A percentile compares a stretch with the other conserved stretches of the same genome.
phyloP scores from a whole-genome alignment of 2,329 filamentous ascomycete species.

The Aspergillus sclerotialis region DNA sequence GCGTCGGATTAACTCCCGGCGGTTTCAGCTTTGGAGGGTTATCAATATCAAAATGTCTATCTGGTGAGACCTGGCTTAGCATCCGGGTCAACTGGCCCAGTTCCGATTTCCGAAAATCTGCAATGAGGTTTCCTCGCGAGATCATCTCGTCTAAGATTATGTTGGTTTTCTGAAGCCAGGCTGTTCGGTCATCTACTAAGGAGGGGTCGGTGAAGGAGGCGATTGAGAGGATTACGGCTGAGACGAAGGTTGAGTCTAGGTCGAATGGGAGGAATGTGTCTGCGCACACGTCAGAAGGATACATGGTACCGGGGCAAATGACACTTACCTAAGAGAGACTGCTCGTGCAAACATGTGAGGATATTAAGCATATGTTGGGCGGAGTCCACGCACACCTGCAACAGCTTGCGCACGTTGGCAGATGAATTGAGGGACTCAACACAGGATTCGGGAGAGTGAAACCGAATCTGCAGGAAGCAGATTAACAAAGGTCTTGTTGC shows the following conservation, averaged over 20 bases:
- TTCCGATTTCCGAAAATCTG: slow-evolving; percentile 39
- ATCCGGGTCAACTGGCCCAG: slow-evolving; percentile 37
- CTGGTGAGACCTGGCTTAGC: slow-evolving; percentile 15
- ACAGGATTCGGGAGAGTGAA: slow-evolving; percentile 21
- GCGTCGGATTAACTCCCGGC: too few relatives aligned
- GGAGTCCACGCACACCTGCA: slow-evolving; percentile 39
- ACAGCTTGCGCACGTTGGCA: slow-evolving; percentile 29
- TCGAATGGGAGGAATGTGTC: slow-evolving; percentile 46
- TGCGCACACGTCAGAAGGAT: slow-evolving; percentile 11
- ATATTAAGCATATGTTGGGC: slow-evolving; percentile 38
- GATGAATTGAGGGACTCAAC: slow-evolving; percentile 28
- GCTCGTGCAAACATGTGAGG: slow-evolving; percentile 38
- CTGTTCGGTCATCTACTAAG: slow-evolving; percentile 26
- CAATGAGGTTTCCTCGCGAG: slow-evolving; percentile 41
- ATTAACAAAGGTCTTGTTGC: slow-evolving; percentile 38
- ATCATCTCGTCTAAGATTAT: slow-evolving; percentile 43
- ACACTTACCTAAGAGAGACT: slow-evolving; percentile 41
- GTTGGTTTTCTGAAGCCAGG: slow-evolving; percentile 39
- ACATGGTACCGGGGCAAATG: neutral
- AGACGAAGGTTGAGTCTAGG: slow-evolving; percentile 40
- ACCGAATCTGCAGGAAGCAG: slow-evolving; percentile 34
- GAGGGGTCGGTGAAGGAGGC: slow-evolving; percentile 29
- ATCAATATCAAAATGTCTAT: neutral
- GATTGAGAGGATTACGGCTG: slow-evolving; percentile 37
- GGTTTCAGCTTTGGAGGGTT: neutral